Percentiles rank a stretch among this genome's conserved stretches.
These are phyloP conservation scores for Amphicarpaea edgeworthii DNA, from an alignment of 306 rosid genomes.

Conservation along the genomic window DNA sequence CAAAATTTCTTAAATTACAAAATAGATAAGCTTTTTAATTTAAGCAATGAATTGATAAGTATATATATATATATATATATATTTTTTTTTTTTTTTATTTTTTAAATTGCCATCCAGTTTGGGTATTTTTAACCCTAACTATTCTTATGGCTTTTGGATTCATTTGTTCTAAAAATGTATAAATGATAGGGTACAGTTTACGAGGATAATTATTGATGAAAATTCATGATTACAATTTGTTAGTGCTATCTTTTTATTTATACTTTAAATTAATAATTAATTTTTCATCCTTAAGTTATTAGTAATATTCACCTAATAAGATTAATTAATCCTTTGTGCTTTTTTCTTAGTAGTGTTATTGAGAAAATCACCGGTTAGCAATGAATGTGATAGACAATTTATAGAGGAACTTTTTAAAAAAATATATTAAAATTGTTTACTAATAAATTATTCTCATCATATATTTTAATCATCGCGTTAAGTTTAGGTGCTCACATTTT, in stretches of 20 bases:
- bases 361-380: not conserved
- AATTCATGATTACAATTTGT: not conserved
- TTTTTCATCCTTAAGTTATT: not conserved
- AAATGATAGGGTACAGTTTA: not conserved
- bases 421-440: not conserved
- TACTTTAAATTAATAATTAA: not conserved
- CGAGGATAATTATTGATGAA: not conserved
- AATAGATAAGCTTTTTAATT: not conserved
- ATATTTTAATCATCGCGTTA: not conserved
- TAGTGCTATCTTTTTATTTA: not conserved
- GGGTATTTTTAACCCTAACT: not conserved
- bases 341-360: not conserved
- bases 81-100: too few relatives aligned
- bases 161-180: not conserved
- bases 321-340: not conserved
- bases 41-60: not conserved
- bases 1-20: not conserved
- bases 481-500: not conserved
- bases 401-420: too few relatives aligned
- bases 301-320: too few relatives aligned
- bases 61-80: too few relatives aligned
- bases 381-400: not conserved
- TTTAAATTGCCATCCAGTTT: not conserved
- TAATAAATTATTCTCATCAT: too few relatives aligned
- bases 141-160: not conserved